Conservation (phyloP, 139 green algal species). For the Tetradesmus obliquus region DNA sequence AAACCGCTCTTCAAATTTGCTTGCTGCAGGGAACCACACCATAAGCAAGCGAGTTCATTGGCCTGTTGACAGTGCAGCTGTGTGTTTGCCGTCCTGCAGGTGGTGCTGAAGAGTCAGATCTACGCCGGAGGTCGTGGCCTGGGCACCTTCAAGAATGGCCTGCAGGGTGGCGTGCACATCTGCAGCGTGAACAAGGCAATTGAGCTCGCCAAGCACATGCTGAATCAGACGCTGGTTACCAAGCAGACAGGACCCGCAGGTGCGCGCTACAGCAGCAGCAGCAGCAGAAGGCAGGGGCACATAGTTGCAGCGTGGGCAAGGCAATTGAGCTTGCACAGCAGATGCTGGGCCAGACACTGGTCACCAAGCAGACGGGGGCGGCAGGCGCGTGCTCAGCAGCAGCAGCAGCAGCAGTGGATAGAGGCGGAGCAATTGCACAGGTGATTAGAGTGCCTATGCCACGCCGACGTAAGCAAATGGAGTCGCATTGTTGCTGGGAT, state of each 20-base stretch:
- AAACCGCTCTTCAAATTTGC: no score
- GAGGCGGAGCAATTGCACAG: no score
- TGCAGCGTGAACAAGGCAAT: slow-evolving; percentile 70
- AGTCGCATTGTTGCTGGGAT: no score
- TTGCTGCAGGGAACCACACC: no score
- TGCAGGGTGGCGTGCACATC: slow-evolving; percentile 99
- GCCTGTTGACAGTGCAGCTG: no score
- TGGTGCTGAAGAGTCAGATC: slow-evolving; percentile 98
- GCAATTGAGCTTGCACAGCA: no score
- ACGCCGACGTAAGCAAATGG: no score
- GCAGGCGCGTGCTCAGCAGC: slow-evolving; percentile 56
- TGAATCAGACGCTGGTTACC: slow-evolving; percentile 92
- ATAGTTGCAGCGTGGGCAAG: background rate
- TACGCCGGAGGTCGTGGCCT: slow-evolving; percentile 95
- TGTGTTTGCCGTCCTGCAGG: no score
- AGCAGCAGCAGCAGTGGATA: no score
- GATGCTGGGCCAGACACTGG: slow-evolving; percentile 90
- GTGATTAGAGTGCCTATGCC: no score
- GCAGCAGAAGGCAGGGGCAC: background rate
- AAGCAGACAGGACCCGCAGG: slow-evolving; percentile 88
- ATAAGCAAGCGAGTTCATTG: no score
- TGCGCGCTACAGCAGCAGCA: background rate
- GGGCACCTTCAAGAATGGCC: slow-evolving; percentile 95
- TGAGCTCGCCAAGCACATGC: slow-evolving; percentile 86
- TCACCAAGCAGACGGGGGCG: slow-evolving; percentile 93